Conservation (phyloP, 108 stramenopile species). For the Skeletonema menzelii region DNA sequence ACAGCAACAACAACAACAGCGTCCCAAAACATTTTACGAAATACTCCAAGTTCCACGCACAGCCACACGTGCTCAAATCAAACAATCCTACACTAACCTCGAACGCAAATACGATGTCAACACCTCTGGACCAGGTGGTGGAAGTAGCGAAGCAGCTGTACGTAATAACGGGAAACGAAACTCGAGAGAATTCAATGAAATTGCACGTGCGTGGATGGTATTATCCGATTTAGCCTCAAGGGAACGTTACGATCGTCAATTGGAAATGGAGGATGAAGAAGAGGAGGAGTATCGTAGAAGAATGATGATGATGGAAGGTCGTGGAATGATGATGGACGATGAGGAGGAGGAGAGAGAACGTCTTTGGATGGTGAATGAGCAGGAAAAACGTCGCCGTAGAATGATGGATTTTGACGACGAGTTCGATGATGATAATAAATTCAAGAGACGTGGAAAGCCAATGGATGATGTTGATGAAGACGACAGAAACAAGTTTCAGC, state of each 20-base stretch:
- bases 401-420: neutral
- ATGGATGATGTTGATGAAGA: neutral
- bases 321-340: neutral
- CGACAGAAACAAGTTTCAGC: neutral
- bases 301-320: constrained; percentile 15
- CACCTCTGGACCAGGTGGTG: constrained; percentile 17
- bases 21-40: constrained; percentile 31
- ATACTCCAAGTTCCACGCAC: constrained; percentile 28
- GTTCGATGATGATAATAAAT: neutral
- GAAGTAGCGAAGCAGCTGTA: neutral
- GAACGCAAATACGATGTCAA: constrained; percentile 23
- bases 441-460: constrained; percentile 2
- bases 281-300: constrained; percentile 9
- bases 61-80: constrained; percentile 35
- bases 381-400: neutral
- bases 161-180: constrained; percentile 5
- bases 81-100: constrained; percentile 14
- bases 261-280: constrained; percentile 4
- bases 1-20: neutral
- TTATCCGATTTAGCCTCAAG: constrained; percentile 29
- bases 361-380: constrained; percentile 9
- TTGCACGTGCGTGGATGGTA: constrained; percentile 45
- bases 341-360: constrained; percentile 1
- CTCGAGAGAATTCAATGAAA: constrained; percentile 28
- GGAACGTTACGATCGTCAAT: constrained; percentile 20